phyloP scores from a whole-genome alignment of 2,329 filamentous ascomycete species.

The Fusarium annulatum region DNA sequence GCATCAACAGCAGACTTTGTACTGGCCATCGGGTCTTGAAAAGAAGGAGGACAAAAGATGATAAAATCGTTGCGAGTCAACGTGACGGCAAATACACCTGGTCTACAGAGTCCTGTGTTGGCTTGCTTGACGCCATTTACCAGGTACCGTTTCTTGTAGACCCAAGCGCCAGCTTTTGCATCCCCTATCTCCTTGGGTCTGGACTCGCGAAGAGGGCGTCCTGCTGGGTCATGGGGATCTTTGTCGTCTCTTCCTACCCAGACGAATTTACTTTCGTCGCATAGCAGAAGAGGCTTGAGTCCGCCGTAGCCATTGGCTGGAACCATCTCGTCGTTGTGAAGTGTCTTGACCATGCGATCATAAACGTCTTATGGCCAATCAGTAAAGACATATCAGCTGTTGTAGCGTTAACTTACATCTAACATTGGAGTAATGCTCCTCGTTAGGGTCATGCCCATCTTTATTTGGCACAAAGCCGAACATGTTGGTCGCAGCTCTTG shows the following conservation, averaged over 20 bases:
- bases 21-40: background rate
- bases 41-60: background rate
- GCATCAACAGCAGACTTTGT: background rate
- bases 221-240: background rate
- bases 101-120: background rate
- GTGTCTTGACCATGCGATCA: conserved; percentile 2
- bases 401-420: background rate
- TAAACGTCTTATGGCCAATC: background rate
- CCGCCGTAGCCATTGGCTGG: conserved; percentile 3
- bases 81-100: background rate
- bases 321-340: background rate
- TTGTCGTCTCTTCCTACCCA: conserved; percentile 1
- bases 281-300: background rate
- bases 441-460: background rate
- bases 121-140: background rate
- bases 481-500: background rate
- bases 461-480: conserved; percentile 3
- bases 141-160: background rate
- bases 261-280: conserved; percentile 1
- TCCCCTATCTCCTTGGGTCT: background rate
- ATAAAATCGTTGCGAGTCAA: background rate
- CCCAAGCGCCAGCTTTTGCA: background rate
- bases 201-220: background rate
- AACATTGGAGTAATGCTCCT: conserved; percentile 1
- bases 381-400: fast-evolving